A percentile compares a stretch with the other conserved stretches of the same genome.
Conservation (phyloP, 768 basidiomycete genomes). For the Tricholoma flavovirens region DNA sequence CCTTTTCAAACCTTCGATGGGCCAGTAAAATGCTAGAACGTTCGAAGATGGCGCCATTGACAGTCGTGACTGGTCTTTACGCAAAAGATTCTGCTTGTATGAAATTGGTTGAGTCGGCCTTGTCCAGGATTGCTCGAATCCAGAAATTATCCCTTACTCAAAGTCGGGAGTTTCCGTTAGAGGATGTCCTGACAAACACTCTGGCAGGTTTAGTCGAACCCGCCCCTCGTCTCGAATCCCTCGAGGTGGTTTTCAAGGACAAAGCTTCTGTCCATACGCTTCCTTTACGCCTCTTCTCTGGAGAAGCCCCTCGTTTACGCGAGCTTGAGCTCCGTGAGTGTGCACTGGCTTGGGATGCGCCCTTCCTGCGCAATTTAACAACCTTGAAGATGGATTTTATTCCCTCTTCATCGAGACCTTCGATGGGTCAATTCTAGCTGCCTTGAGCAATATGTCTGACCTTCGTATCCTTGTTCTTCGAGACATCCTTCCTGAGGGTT, state of each 20-base stretch:
- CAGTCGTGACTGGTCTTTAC: neutral
- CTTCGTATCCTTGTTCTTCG: neutral
- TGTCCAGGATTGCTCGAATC: neutral
- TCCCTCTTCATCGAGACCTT: neutral
- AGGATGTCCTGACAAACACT: neutral
- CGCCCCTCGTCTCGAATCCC: neutral
- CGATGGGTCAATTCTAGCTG: neutral
- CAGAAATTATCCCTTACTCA: neutral
- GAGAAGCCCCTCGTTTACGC: neutral
- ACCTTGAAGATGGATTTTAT: neutral
- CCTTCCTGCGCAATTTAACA: neutral
- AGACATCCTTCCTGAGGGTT: neutral
- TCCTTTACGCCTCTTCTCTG: neutral
- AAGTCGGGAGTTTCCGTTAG: no score
- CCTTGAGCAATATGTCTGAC: neutral
- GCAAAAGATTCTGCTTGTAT: neutral
- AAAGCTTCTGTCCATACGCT: neutral
- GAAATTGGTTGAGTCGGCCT: neutral
- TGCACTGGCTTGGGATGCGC: neutral
- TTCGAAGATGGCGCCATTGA: neutral
- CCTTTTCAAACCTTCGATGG: neutral
- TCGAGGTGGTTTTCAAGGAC: neutral
- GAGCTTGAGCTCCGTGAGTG: neutral
- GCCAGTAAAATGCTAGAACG: neutral
- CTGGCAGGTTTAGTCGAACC: neutral